phyloP scores from a whole-genome alignment of 352 stramenopile species.

The Globisporangium carolinianum region DNA sequence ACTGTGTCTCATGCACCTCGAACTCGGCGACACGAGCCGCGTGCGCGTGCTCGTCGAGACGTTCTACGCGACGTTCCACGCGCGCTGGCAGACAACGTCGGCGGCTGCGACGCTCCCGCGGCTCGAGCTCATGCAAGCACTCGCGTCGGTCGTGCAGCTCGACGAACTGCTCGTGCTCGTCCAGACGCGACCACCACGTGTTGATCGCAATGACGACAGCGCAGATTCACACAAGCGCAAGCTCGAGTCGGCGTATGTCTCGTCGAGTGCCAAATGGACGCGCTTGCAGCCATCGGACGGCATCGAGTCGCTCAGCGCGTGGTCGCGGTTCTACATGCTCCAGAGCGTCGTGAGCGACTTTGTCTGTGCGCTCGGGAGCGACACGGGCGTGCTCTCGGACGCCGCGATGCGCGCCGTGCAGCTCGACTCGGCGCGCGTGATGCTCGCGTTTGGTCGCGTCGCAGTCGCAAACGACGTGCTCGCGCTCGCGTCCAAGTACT shows the following conservation, averaged over 20 bases:
- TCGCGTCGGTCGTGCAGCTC: constrained; percentile 60
- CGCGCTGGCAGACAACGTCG: constrained; percentile 55
- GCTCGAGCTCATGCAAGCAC: constrained; percentile 51
- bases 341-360: constrained; percentile 32
- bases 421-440: constrained; percentile 27
- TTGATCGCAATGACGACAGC: too few relatives aligned
- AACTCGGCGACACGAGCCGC: constrained; percentile 32
- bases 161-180: constrained; percentile 32
- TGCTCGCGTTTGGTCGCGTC: constrained; percentile 64
- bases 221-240: constrained; percentile 9
- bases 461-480: constrained; percentile 64
- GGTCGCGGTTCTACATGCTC: constrained; percentile 62
- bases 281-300: constrained; percentile 29
- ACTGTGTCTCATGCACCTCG: constrained; percentile 35
- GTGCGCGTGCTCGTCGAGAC: constrained; percentile 50
- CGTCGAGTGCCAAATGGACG: constrained; percentile 37
- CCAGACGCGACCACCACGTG: background rate
- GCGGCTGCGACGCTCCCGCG: constrained; percentile 33
- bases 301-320: constrained; percentile 43
- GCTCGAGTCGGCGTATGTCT: constrained; percentile 11
- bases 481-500: constrained; percentile 60
- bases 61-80: constrained; percentile 44
- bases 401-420: constrained; percentile 22
- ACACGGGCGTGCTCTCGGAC: constrained; percentile 27
- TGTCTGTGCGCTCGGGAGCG: constrained; percentile 19